Evolutionary conservation across 2,329 filamentous ascomycete species (phyloP), one percentile per base, ranked within the genome.

Genomic region (Chaetomiaceae sp.): DNA sequence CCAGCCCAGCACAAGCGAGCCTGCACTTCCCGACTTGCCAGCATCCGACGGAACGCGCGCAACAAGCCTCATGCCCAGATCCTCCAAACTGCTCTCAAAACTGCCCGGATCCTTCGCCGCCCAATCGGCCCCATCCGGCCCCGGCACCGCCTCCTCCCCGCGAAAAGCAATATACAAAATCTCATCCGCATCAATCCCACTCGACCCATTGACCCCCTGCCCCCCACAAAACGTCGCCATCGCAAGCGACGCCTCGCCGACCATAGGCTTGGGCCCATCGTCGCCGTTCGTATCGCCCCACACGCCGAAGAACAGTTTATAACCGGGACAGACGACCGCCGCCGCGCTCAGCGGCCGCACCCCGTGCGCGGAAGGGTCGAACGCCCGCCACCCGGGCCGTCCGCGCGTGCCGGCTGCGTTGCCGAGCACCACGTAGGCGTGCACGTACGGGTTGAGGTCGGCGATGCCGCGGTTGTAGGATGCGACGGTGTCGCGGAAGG

Each of bases 111-210:
- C 70, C 6, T 59, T 58, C 0, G 79, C 76, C 8, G 64, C 63
- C 80, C 80, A 84, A 24, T 71, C 64, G 0, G 79, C 79, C 17
- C 68, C 69, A 2, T 62, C 58, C 11, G 66, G 62, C 1, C 78
- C 79, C 0, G 78, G 78, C 1, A 81, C 75, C 1, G 81, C 78
- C 6, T 75, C 70, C 0, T 61, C 46, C 2, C 79, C 79, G 0
- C 67, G 67, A 56, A 84, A 84, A 0, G 76, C 81, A 39, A 84
- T 68, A 60, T 76, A 84, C 29, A 84, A 61, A 0, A 84, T 76
- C 59, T 84, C 78, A 27, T 77, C 69, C 14, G 66, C 62, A 33
- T 69, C 69, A 59, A 83, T 73, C 1, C 81, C 80, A 44, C 62
- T 67, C 58, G 81, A 65, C 3, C 79, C 81, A 30, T 65, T 76